Base-by-base conservation (phyloP, 306 rosid genomes). In the Geum urbanum region DNA sequence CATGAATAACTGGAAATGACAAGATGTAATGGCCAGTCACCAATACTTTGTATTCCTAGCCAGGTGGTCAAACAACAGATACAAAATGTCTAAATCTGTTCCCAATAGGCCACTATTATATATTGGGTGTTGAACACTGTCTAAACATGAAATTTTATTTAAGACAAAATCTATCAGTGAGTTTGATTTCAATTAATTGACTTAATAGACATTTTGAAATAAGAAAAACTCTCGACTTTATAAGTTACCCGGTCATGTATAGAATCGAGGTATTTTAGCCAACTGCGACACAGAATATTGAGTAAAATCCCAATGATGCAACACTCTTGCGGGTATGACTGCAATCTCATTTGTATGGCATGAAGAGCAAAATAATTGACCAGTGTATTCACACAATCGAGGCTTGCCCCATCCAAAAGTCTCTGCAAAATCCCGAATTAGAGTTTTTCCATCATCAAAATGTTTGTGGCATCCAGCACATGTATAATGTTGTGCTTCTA, bases 321-420 rank as follows among this genome's bases (percentile, higher is more conserved):
- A 84, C 73, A 95, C 92, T 82, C 91, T 86, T 78, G 99, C 97
- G 37, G 97, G 99, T 83, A 95, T 78, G 79, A 95, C 96, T 39
- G 92, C 92, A 67, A 85, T 84, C 68, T 95, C 97, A 80, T 91
- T 91, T 75, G 92, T 83, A 79, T 95, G 99, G 83, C 99, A 95
- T 14, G 88, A 91, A 76, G 88, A 81, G 83, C 99, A 91, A 77
- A 91, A 95, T 78, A 95, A 72, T 76, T 95, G 97, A 78, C 92
- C 80, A 60, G 89, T 89, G 79, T 95, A 95, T 77, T 91, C 99
- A 81, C 99, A 95, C 54, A 88, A 85, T 78, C 95, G 89, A 78
- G 97, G 95, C 81, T 83, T 95, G 37, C 99, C 96, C 97, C 97
- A 95, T 78, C 99, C 97, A 54, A 95, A 86, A 56, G 92, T 83